Base-by-base conservation (phyloP, 441 rosid genomes). In the Biscutella laevigata region DNA sequence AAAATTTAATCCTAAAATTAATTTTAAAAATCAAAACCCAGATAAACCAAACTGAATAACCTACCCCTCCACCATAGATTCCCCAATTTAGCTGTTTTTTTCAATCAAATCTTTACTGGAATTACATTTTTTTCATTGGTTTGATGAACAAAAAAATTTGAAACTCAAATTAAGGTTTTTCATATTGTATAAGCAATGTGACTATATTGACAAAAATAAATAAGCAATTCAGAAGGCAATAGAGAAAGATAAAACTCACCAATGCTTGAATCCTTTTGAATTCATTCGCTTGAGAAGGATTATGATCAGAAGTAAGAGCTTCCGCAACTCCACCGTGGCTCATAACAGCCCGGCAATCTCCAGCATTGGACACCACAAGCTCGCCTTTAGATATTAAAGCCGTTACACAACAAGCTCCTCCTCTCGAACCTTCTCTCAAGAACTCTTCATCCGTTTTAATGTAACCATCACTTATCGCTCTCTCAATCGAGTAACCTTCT, bases 271-370 rank as follows among this genome's bases (percentile, higher is more conserved):
- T 77, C 63, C 96, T 71, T 32, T 71, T 67, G 63, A 61, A 66
- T 44, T 91, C 98, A 24, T 85, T 90, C 28, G 72, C 61, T 69
- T 90, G 71, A 5, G 83, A 83, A 44, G 95, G 91, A 32, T 75
- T 68, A 63, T 91, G 98, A 59, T 91, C 96, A 2, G 81, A 72
- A 0, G 96, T 87, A 3, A 91, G 81, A n/a, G 94, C 86, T 66
- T 83, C 82, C 0, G 95, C 98, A 16, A 60, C 61, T 13, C 98
- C 96, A 13, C 71, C 75, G 10, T 74, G 42, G 36, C 96, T 75
- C 56, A 91, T 41, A 53, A 91, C 98, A 37, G 91, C 94, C 13
- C 96, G 88, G 28, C 96, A 91, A 57, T 91, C 95, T 9, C 96
- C 96, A 0, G 81, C 89, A 61, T 83, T 83, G 1, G 98, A 88